Evolutionary conservation across 495 filamentous ascomycete species (phyloP).

Genomic region (Hypoxylon cercidicola): DNA sequence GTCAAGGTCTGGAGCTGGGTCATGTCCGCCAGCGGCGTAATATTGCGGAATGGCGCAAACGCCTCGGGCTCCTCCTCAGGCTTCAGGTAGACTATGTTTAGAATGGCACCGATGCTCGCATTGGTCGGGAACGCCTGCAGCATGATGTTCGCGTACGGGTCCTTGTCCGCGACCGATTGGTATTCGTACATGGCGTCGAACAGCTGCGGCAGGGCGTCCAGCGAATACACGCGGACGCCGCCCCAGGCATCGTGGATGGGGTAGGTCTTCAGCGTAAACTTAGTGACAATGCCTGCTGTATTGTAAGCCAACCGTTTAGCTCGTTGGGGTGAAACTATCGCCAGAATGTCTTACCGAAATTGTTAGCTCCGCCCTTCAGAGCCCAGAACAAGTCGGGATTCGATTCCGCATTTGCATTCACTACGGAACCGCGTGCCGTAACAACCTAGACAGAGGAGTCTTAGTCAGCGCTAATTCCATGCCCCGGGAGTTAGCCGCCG

Average conservation of each 20-base stretch:
- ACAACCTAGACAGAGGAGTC: conserved; percentile 50
- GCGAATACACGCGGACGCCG: conserved; percentile 51
- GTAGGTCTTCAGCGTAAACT: conserved; percentile 56
- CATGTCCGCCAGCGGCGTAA: conserved; percentile 32
- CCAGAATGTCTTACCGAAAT: conserved; percentile 57
- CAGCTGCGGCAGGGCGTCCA: conserved; percentile 39
- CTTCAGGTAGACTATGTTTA: conserved; percentile 45
- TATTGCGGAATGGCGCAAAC: conserved; percentile 38
- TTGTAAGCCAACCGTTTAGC: conserved; percentile 35
- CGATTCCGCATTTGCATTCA: conserved; percentile 55
- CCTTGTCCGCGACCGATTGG: conserved; percentile 37
- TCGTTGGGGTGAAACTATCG: background rate
- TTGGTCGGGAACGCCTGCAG: conserved; percentile 43
- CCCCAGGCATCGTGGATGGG: conserved; percentile 54
- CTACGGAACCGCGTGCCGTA: conserved; percentile 61
- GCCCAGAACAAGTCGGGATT: conserved; percentile 56
- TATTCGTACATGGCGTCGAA: conserved; percentile 39
- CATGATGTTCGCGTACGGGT: conserved; percentile 45
- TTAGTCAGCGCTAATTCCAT: conserved; percentile 7
- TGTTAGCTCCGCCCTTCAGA: conserved; percentile 60
- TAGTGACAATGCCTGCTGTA: conserved; percentile 49
- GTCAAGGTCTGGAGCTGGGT: conserved; percentile 40
- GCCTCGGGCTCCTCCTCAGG: conserved; percentile 33
- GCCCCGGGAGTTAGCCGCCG: background rate
- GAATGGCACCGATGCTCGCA: conserved; percentile 39